Conservation (phyloP, 2,329 filamentous ascomycete genomes). For the Sclerotinia nivalis region DNA sequence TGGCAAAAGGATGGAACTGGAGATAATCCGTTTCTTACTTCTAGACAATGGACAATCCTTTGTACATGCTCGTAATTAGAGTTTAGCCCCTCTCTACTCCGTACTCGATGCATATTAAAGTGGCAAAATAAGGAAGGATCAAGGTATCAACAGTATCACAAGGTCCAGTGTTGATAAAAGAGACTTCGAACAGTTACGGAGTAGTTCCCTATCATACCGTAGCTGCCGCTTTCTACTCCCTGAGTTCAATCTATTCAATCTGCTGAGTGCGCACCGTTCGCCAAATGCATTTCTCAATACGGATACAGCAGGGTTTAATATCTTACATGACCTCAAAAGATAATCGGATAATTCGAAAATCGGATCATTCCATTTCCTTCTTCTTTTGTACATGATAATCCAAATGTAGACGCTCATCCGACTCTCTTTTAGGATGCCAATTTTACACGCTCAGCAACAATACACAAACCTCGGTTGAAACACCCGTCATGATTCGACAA, state of each 20-base stretch:
- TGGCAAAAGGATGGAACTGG: background rate
- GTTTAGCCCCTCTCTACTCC: background rate
- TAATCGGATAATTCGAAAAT: background rate
- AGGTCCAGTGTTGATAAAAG: background rate
- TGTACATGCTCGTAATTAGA: background rate
- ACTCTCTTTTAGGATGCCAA: background rate
- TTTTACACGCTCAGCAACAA: conserved; percentile 3
- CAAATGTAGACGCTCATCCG: conserved; percentile 6
- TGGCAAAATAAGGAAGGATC: background rate
- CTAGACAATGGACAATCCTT: background rate
- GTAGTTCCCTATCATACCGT: background rate
- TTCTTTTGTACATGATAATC: conserved; percentile 12
- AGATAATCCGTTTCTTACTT: conserved; percentile 4
- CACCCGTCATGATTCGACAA: conserved; percentile 2
- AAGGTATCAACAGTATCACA: conserved; percentile 5
- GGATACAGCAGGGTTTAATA: background rate
- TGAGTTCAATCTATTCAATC: background rate
- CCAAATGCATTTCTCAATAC: conserved; percentile 5
- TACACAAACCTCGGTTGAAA: background rate
- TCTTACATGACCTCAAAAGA: background rate
- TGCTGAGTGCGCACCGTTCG: background rate
- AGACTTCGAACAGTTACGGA: background rate
- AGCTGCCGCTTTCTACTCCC: background rate
- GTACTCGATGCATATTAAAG: background rate
- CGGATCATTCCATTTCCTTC: conserved; percentile 4